Evolutionary conservation across 2,329 filamentous ascomycete species (phyloP), one percentile per base, ranked within the genome.

Genomic region (Sordariomycetes sp.): DNA sequence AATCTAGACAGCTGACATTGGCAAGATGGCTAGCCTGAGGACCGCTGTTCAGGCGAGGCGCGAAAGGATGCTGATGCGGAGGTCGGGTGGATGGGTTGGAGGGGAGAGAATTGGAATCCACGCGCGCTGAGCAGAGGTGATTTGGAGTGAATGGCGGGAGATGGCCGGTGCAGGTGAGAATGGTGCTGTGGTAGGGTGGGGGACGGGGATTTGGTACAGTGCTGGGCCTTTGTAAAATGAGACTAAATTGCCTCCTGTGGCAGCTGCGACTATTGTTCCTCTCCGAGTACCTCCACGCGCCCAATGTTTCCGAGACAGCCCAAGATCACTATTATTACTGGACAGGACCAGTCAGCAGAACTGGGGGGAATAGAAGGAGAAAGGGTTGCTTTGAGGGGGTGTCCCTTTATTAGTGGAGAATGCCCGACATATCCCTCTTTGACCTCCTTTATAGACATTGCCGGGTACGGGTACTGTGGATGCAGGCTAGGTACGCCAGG

Each of bases 111-210:
- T 53, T 48, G 37, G 46, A 50, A 53, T 53, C 32, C 20, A 57
- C 55, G 46, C 55, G 55, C 55, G 43, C 40, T 37, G 37, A 51
- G 48, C 28, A 32, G 25, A 28, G 46, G 46, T 52, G 55, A 52
- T 57, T 57, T 57, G 37, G 28, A 50, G 32, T 53, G 5, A 18
- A 53, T 53, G 51, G 51, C 18, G 22, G 18, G 55, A 37, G 55
- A 57, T 20, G 55, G 55, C 43, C 48, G 55, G 48, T 53, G 22
- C 16, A 52, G 55, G 55, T 51, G 46, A 28, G 34, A 57, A 25
- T 53, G 51, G 18, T 32, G 55, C 55, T 51, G 32, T 53, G 55
- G 34, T 20, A 57, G 55, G 55, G 55, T 53, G 55, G 55, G 55
- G 55, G 43, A 22, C 8, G 52, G 18, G 55, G 52, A 52, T 37